phyloP scores from a whole-genome alignment of 352 stramenopile genomes.

The Poterioochromonas sp. region DNA sequence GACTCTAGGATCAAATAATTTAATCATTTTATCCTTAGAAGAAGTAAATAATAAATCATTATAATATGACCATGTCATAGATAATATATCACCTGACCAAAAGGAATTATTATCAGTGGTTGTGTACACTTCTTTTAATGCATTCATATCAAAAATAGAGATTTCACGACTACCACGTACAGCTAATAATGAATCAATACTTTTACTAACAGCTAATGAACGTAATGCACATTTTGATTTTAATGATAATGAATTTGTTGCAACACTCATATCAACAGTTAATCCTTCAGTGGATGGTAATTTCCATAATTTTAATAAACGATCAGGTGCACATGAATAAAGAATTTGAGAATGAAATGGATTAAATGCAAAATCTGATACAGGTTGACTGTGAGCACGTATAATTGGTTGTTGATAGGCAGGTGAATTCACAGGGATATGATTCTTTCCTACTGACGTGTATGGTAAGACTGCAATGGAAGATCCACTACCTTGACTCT shows the following conservation, averaged over 20 bases:
- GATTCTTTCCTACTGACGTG: constrained; percentile 20
- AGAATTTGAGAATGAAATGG: background rate
- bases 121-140: background rate
- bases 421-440: constrained; percentile 1
- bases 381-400: background rate
- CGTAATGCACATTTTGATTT: background rate
- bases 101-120: background rate
- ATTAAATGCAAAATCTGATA: constrained; percentile 7
- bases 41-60: background rate
- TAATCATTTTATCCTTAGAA: background rate
- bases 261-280: background rate
- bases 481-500: background rate
- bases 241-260: background rate
- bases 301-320: constrained; percentile 4
- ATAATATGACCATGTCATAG: background rate
- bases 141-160: background rate
- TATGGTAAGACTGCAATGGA: background rate
- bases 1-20: background rate
- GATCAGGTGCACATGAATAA: background rate
- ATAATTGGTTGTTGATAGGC: constrained; percentile 27
- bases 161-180: background rate
- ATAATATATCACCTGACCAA: background rate
- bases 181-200: background rate
- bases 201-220: background rate
- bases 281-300: background rate